A percentile compares a stretch with the other conserved stretches of the same genome.
Evolutionary conservation across 2,329 filamentous ascomycete species (phyloP).

Genomic region (Aspergillus sp.): DNA sequence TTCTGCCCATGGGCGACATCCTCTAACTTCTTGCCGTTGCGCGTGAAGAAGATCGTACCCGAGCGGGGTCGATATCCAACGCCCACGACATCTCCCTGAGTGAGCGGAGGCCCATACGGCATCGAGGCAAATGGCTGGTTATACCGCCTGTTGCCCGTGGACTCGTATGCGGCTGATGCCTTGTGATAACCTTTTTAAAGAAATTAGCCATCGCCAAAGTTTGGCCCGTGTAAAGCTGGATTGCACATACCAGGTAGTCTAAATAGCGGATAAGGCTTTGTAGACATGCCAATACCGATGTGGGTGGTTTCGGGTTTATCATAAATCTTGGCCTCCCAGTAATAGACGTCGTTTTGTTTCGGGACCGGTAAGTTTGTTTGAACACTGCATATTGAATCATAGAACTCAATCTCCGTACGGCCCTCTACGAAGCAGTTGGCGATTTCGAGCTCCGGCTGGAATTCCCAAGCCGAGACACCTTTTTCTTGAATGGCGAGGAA

Average conservation of each 20-base stretch:
- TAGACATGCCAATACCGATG: conserved; percentile 89
- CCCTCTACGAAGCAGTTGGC: conserved; percentile 98
- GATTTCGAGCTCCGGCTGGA: conserved; percentile 97
- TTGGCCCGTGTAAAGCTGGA: not conserved
- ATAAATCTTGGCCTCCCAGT: conserved; percentile 99
- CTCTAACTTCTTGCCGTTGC: conserved; percentile 95
- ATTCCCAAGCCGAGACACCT: conserved; percentile 99
- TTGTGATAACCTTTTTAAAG: conserved; percentile 76
- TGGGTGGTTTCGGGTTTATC: conserved; percentile 89
- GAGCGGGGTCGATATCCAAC: conserved; percentile 93
- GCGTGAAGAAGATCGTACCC: conserved; percentile 94
- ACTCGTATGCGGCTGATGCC: conserved; percentile 87
- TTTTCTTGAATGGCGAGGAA: conserved; percentile 99
- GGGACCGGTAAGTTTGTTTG: conserved; percentile 95
- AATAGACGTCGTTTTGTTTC: conserved; percentile 99
- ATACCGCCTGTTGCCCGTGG: conserved; percentile 78
- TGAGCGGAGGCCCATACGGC: conserved; percentile 76
- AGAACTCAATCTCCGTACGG: conserved; percentile 97
- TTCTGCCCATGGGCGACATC: conserved; percentile 93
- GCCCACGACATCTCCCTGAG: conserved; percentile 94
- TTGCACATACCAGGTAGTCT: conserved; percentile 75
- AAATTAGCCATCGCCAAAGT: conserved; percentile 10
- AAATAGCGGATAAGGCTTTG: conserved; percentile 95
- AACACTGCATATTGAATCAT: conserved; percentile 95
- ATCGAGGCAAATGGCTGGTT: conserved; percentile 88